Percentiles rank a stretch among this genome's conserved stretches.
These are phyloP conservation scores for Firmiana major DNA, from an alignment of 345 rosid genomes.

Conservation along the genomic window DNA sequence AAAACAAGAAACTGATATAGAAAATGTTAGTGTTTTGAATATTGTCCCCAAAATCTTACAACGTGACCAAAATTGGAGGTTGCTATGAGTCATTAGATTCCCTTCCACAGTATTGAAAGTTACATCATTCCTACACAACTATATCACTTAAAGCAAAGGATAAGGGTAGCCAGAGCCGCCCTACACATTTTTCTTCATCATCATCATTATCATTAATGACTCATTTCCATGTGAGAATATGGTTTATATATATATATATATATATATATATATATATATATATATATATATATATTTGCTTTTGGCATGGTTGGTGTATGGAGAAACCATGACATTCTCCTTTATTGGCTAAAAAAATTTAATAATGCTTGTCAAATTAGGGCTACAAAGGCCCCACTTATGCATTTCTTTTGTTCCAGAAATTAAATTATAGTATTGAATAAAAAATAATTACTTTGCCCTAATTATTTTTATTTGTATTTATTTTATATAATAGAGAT, in stretches of 20 bases:
- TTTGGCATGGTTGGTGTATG: constrained; percentile 13
- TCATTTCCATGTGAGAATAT: constrained; percentile 33
- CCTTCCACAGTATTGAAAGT: background rate
- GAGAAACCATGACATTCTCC: constrained; percentile 8
- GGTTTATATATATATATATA: background rate
- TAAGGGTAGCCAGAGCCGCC: constrained; percentile 29
- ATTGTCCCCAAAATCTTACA: background rate
- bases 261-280: background rate
- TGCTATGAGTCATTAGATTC: background rate
- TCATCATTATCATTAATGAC: constrained; percentile 26
- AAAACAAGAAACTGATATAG: background rate
- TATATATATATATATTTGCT: constrained; percentile 1
- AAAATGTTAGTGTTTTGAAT: background rate
- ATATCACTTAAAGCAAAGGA: background rate
- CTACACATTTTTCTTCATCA: constrained; percentile 14
- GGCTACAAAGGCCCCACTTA: constrained; percentile 14
- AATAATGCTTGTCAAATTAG: constrained; percentile 17
- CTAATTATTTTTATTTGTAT: no score
- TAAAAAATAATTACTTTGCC: background rate
- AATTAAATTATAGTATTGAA: background rate
- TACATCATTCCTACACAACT: constrained; percentile 19
- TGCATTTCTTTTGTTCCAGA: background rate
- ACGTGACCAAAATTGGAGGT: background rate
- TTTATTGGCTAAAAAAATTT: background rate
- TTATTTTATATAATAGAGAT: background rate